phyloP scores from a whole-genome alignment of 352 stramenopile species.

The Globisporangium perplexum region DNA sequence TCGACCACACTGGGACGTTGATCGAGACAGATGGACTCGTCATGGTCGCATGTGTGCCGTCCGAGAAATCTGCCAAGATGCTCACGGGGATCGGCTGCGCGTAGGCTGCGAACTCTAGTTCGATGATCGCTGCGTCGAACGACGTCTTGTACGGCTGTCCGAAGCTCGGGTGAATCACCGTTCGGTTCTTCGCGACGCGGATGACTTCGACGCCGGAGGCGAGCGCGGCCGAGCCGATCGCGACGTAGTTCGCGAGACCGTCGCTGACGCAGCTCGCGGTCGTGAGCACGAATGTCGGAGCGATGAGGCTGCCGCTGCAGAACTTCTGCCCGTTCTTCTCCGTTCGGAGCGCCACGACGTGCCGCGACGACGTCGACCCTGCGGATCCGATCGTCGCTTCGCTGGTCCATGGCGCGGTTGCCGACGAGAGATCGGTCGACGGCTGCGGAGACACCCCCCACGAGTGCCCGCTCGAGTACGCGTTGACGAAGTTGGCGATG shows the following conservation, averaged over 20 bases:
- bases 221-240: conserved; percentile 18
- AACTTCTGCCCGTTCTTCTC: conserved; percentile 22
- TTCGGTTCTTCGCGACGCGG: conserved; percentile 9
- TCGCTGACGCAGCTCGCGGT: not conserved
- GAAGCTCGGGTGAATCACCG: conserved; percentile 18
- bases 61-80: conserved; percentile 8
- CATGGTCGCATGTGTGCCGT: conserved; percentile 14
- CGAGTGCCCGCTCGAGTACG: not conserved
- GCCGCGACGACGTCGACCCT: not conserved
- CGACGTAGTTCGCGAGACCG: conserved; percentile 17
- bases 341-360: conserved; percentile 21
- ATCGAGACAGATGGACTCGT: conserved; percentile 8
- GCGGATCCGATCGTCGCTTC: not conserved
- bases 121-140: conserved; percentile 22
- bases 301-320: not conserved
- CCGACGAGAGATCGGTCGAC: not conserved
- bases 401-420: not conserved
- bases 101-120: conserved; percentile 18
- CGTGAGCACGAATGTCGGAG: not conserved
- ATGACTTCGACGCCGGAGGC: conserved; percentile 19
- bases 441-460: not conserved
- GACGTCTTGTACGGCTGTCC: conserved; percentile 12
- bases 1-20: conserved; percentile 14
- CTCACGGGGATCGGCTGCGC: conserved; percentile 12
- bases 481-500: conserved; percentile 2